These are phyloP conservation scores for Botryobasidium botryosum DNA, from an alignment of 768 basidiomycete species.

Conservation along the genomic window DNA sequence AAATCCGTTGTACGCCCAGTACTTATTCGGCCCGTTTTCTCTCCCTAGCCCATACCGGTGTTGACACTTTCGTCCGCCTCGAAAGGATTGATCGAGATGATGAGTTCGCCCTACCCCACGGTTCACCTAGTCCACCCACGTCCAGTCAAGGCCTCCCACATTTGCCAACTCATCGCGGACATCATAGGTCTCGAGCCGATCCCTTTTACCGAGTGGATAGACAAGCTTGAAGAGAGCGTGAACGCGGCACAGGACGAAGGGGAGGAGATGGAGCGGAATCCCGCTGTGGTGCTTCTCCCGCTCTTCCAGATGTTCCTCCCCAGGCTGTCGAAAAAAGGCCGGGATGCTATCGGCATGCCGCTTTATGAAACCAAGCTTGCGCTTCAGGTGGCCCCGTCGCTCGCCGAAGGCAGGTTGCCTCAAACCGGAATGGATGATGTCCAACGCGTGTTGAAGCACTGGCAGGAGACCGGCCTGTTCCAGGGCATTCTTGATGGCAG, in stretches of 20 bases:
- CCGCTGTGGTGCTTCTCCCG: neutral
- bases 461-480: no score
- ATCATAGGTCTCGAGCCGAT: constrained; percentile 14
- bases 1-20: no score
- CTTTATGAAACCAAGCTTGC: no score
- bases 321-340: no score
- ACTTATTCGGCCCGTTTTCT: no score
- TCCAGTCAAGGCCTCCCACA: constrained; percentile 12
- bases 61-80: constrained; percentile 14
- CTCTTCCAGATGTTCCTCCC: constrained; percentile 5
- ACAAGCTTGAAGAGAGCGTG: constrained; percentile 10
- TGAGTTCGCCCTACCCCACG: constrained; percentile 8
- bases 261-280: neutral
- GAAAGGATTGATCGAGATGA: constrained; percentile 14
- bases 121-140: constrained; percentile 16
- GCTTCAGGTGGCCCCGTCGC: no score
- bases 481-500: no score
- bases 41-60: constrained; percentile 13
- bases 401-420: no score
- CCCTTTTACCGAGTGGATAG: constrained; percentile 15
- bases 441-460: no score
- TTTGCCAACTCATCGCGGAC: constrained; percentile 12
- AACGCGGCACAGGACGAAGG: neutral
- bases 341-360: no score
- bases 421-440: no score